Conservation (phyloP, 2,329 filamentous ascomycete species). For the Bipolaris sorokiniana region DNA sequence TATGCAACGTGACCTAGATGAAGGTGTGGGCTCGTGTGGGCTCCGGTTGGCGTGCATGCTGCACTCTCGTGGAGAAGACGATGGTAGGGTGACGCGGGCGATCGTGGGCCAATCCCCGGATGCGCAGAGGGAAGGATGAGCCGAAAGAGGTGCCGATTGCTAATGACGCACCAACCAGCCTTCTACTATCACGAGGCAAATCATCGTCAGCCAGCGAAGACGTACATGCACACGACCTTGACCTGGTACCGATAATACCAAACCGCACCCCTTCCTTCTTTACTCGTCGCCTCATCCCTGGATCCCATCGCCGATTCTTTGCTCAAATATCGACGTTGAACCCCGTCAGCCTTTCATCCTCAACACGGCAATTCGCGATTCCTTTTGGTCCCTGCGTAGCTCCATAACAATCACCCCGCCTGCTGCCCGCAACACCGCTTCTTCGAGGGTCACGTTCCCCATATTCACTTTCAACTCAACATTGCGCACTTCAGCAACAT, state of each 20-base stretch:
- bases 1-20: constrained; percentile 16
- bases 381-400: constrained; percentile 23
- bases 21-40: constrained; percentile 3
- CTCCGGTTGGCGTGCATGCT: constrained; percentile 8
- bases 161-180: constrained; percentile 34
- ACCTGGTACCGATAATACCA: constrained; percentile 19
- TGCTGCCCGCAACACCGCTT: constrained; percentile 10
- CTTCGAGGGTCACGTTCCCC: constrained; percentile 66
- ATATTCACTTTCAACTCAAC: constrained; percentile 76
- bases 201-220: constrained; percentile 47
- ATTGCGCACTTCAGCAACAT: constrained; percentile 58
- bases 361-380: constrained; percentile 15
- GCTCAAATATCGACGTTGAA: constrained; percentile 6
- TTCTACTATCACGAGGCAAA: constrained; percentile 29
- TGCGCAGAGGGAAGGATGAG: constrained; percentile 12
- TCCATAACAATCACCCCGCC: constrained; percentile 20
- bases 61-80: constrained; percentile 15
- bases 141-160: constrained; percentile 20
- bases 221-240: constrained; percentile 39
- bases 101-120: constrained; percentile 23
- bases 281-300: constrained; percentile 7
- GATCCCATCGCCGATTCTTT: constrained; percentile 15
- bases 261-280: constrained; percentile 27
- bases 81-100: constrained; percentile 17
- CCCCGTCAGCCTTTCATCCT: constrained; percentile 12